Evolutionary conservation across 2,329 filamentous ascomycete genomes (phyloP).

Genomic region (Beauveria medogensis): DNA sequence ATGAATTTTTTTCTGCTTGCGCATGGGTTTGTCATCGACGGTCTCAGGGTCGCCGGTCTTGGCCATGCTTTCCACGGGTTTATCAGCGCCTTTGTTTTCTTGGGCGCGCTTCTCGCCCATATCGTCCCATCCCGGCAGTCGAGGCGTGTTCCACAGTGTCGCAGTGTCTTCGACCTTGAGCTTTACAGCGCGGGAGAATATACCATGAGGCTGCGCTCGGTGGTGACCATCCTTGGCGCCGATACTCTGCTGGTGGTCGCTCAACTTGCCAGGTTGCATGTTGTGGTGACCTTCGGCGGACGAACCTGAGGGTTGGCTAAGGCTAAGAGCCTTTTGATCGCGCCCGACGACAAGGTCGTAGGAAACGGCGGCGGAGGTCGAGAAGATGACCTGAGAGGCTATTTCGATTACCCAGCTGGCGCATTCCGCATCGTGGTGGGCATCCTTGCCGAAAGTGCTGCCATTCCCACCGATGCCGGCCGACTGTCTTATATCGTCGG

Average conservation of each 20-base stretch:
- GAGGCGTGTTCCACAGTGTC: constrained; percentile 86
- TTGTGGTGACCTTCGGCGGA: constrained; percentile 37
- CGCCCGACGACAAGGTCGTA: constrained; percentile 82
- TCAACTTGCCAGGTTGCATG: constrained; percentile 61
- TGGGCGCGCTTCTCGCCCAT: constrained; percentile 24
- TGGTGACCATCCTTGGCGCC: constrained; percentile 51
- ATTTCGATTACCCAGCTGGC: constrained; percentile 88
- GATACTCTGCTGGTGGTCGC: constrained; percentile 64
- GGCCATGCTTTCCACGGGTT: constrained; percentile 25
- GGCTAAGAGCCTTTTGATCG: constrained; percentile 72
- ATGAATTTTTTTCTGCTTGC: constrained; percentile 72
- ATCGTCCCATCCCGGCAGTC: constrained; percentile 59
- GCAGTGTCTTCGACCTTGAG: constrained; percentile 82
- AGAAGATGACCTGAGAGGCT: constrained; percentile 89
- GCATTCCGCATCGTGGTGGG: constrained; percentile 42
- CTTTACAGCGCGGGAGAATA: constrained; percentile 75
- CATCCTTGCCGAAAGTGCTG: constrained; percentile 34
- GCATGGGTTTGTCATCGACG: constrained; percentile 20
- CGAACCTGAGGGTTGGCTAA: constrained; percentile 44
- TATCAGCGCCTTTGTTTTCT: constrained; percentile 19
- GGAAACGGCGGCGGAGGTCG: constrained; percentile 74
- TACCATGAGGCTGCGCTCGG: constrained; percentile 58
- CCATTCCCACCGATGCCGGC: constrained; percentile 42
- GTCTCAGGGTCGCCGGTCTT: constrained; percentile 25
- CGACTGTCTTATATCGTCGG: constrained; percentile 64